A percentile compares a stretch with the other conserved stretches of the same genome.
Conservation (phyloP, 202 grass and related monocot genomes). For the Schoenoplectus triqueter region DNA sequence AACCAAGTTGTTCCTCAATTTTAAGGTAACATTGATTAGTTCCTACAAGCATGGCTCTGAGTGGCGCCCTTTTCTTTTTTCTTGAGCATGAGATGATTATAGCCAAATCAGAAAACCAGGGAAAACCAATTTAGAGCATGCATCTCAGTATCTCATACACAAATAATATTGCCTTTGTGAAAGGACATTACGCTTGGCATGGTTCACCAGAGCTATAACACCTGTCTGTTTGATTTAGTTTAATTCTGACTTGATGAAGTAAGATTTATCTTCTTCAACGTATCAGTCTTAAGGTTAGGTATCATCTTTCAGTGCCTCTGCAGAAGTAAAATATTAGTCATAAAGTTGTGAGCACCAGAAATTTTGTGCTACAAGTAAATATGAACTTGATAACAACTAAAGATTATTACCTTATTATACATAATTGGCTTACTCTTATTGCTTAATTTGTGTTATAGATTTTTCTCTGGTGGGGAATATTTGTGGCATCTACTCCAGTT, state of each 20-base stretch:
- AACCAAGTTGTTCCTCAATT: not conserved
- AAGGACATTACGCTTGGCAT: not conserved
- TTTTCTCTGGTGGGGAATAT: constrained; percentile 96
- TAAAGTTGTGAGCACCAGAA: not conserved
- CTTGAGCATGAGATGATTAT: not conserved
- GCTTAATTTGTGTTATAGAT: constrained; percentile 51
- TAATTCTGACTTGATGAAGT: not conserved
- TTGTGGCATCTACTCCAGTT: constrained; percentile 82
- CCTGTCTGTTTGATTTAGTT: not conserved
- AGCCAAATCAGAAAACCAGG: not conserved
- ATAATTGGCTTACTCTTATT: constrained; percentile 4
- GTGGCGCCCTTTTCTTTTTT: not conserved
- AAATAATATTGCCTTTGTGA: not conserved
- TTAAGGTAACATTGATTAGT: not conserved
- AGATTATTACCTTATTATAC: not conserved
- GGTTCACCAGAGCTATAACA: not conserved
- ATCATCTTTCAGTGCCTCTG: not conserved
- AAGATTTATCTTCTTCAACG: not conserved
- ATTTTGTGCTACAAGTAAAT: not conserved
- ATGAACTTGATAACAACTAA: not conserved
- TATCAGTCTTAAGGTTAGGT: not conserved
- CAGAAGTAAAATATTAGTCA: not conserved
- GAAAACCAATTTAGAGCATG: not conserved
- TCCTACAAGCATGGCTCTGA: not conserved
- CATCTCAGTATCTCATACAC: not conserved